Evolutionary conservation across 2,329 filamentous ascomycete genomes (phyloP).

Genomic region (Graphiopsis chlorocephala): DNA sequence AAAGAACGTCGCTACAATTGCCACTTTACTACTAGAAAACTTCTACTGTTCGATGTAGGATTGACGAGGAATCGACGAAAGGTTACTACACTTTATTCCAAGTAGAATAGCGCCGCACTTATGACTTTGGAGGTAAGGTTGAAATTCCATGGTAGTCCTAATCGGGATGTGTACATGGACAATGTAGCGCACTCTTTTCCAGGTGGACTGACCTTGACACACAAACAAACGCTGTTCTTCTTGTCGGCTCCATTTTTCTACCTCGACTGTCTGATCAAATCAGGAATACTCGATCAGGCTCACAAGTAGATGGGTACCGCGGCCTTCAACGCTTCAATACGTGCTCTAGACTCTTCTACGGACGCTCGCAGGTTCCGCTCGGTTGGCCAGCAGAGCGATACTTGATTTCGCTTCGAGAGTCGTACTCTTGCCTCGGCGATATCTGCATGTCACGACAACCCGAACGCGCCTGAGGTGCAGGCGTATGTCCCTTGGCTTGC

Average conservation of each 20-base stretch:
- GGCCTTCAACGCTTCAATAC: neutral
- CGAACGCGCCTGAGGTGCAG: neutral
- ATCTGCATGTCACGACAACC: neutral
- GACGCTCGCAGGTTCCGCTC: neutral
- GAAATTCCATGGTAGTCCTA: no score
- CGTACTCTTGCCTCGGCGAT: neutral
- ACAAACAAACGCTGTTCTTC: neutral
- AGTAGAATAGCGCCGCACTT: no score
- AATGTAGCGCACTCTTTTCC: no score
- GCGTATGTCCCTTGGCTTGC: neutral
- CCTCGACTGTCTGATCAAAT: neutral
- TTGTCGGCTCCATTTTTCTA: neutral
- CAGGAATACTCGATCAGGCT: neutral
- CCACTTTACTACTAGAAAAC: no score
- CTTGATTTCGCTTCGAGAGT: neutral
- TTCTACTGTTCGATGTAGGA: no score
- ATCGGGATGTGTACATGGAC: no score
- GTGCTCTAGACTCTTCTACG: neutral
- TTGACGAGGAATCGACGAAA: no score
- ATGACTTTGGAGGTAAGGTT: no score
- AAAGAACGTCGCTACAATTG: no score
- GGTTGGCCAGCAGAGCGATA: neutral
- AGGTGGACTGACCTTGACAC: neutral
- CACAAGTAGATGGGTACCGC: neutral
- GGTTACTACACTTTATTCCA: no score